These are phyloP conservation scores for Aspergillus novoparasiticus DNA, from an alignment of 2,329 filamentous ascomycete species.

Conservation along the genomic window DNA sequence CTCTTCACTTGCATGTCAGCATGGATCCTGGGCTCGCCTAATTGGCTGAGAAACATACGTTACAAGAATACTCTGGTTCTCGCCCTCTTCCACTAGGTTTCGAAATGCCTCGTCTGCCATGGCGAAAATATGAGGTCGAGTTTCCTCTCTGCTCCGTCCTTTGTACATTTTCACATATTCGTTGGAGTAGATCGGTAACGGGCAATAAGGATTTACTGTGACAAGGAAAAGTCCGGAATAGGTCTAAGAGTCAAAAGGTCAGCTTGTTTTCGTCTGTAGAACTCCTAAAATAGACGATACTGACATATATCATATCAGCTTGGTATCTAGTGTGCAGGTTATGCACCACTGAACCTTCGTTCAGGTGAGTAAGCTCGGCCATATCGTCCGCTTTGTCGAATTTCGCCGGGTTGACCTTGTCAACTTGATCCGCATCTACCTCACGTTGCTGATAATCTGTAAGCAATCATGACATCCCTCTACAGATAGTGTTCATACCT, in stretches of 20 bases:
- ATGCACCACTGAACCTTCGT: slow-evolving; percentile 96
- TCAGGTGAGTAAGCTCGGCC: slow-evolving; percentile 96
- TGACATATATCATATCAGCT: slow-evolving; percentile 83
- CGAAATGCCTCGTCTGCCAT: slow-evolving; percentile 97
- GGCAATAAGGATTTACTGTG: slow-evolving; percentile 94
- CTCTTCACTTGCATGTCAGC: slow-evolving; percentile 44
- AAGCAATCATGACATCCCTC: slow-evolving; percentile 17
- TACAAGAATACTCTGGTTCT: slow-evolving; percentile 96
- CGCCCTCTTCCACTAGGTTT: slow-evolving; percentile 89
- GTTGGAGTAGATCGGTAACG: slow-evolving; percentile 90
- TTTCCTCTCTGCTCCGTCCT: slow-evolving; percentile 86
- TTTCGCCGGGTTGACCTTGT: slow-evolving; percentile 99
- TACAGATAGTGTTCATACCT: slow-evolving; percentile 56
- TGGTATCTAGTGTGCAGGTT: slow-evolving; percentile 95
- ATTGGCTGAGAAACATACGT: slow-evolving; percentile 56
- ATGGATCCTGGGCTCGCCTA: not conserved
- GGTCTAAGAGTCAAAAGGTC: slow-evolving; percentile 56
- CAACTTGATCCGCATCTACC: slow-evolving; percentile 81
- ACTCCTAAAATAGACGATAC: slow-evolving; percentile 25
- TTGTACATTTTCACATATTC: slow-evolving; percentile 99
- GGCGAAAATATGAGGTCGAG: slow-evolving; percentile 94
- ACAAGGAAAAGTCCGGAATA: slow-evolving; percentile 97
- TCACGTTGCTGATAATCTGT: slow-evolving; percentile 70
- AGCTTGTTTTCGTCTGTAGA: not conserved
- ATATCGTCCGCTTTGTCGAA: slow-evolving; percentile 99